Percentiles rank a stretch among this genome's conserved stretches.
These are phyloP conservation scores for Talaromyces sp. DNA, from an alignment of 2,329 filamentous ascomycete genomes.

Conservation along the genomic window DNA sequence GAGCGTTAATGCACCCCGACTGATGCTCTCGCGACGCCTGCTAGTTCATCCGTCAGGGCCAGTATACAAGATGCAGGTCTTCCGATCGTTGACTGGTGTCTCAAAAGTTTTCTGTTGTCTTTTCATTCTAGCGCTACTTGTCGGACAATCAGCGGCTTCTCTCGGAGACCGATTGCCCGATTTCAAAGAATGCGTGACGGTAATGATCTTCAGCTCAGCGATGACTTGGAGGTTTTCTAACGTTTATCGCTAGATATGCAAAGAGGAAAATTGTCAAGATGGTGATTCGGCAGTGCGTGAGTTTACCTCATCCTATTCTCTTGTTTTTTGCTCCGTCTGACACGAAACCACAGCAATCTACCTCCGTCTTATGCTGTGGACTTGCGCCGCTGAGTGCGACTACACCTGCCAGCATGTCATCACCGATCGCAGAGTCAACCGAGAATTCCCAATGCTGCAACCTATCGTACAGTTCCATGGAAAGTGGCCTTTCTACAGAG, in stretches of 20 bases:
- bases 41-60: background rate
- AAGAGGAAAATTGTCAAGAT: constrained; percentile 70
- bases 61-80: constrained; percentile 7
- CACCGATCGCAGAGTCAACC: constrained; percentile 66
- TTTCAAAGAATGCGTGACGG: constrained; percentile 81
- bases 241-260: constrained; percentile 63
- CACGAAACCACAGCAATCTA: constrained; percentile 60
- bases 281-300: constrained; percentile 68
- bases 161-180: constrained; percentile 80
- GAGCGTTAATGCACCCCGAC: background rate
- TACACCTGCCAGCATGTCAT: constrained; percentile 95
- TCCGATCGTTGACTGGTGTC: background rate
- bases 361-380: constrained; percentile 86
- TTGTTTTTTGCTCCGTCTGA: background rate
- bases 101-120: constrained; percentile 7
- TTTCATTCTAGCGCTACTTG: constrained; percentile 31
- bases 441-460: constrained; percentile 60
- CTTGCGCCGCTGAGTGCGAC: constrained; percentile 91
- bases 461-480: constrained; percentile 90
- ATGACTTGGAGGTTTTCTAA: background rate
- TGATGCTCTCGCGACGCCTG: background rate
- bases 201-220: constrained; percentile 38
- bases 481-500: constrained; percentile 94
- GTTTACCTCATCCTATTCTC: constrained; percentile 28
- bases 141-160: constrained; percentile 59